Percentiles rank a stretch among this genome's conserved stretches.
phyloP scores from a whole-genome alignment of 169 alveolate species.

The Besnoitia besnoiti region DNA sequence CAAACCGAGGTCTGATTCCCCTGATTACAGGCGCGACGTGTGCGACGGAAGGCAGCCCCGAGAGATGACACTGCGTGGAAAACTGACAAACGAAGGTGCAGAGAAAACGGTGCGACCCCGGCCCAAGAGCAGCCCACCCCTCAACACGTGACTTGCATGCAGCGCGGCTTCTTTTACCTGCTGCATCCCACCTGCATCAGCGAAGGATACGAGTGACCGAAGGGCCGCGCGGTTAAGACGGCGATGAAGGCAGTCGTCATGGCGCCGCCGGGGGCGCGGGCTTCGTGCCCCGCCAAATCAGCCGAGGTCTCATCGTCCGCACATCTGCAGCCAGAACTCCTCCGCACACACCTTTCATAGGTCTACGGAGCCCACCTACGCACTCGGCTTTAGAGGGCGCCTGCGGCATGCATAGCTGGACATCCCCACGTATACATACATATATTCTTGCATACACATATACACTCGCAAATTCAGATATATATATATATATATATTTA shows the following conservation, averaged over 20 bases:
- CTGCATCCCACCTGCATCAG: slow-evolving; percentile 22
- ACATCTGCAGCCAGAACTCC: slow-evolving; percentile 18
- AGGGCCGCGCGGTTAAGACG: background rate
- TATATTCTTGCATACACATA: background rate
- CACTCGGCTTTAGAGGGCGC: background rate
- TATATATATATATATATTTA: background rate
- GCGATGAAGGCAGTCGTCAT: slow-evolving; percentile 65
- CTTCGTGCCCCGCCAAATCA: slow-evolving; percentile 13
- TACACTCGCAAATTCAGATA: background rate
- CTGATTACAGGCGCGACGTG: too few relatives aligned
- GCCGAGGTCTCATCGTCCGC: slow-evolving; percentile 54
- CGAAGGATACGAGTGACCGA: slow-evolving; percentile 9
- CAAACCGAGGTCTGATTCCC: too few relatives aligned
- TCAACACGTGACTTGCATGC: background rate
- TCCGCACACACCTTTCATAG: background rate
- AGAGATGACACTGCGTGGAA: too few relatives aligned
- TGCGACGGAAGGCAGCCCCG: too few relatives aligned
- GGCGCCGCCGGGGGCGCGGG: slow-evolving; percentile 57
- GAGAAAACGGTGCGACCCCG: too few relatives aligned
- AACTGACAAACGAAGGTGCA: too few relatives aligned
- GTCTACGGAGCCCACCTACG: background rate
- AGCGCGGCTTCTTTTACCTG: background rate
- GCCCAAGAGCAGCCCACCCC: too few relatives aligned
- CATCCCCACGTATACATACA: background rate
- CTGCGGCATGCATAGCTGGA: background rate